phyloP scores from a whole-genome alignment of 345 rosid genomes.

The Euphorbia lathyris region DNA sequence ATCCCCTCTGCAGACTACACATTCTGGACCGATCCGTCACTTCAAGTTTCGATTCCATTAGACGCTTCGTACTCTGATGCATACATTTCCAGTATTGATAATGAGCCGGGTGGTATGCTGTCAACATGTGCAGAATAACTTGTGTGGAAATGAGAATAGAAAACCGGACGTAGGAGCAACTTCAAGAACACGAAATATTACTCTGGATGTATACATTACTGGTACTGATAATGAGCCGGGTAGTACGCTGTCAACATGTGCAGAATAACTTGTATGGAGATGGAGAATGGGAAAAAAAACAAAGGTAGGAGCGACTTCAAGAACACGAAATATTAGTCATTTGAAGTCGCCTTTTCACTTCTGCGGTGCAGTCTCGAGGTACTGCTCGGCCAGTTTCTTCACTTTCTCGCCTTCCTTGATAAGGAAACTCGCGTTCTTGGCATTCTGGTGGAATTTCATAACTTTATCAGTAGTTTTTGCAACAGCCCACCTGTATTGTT shows the following conservation, averaged over 20 bases:
- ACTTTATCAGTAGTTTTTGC: constrained; percentile 81
- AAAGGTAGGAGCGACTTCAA: neutral
- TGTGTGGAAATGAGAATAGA: no score
- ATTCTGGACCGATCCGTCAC: neutral
- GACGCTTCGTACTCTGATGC: neutral
- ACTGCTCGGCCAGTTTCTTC: constrained; percentile 94
- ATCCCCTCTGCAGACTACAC: neutral
- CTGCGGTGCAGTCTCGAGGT: constrained; percentile 69
- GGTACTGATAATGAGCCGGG: neutral
- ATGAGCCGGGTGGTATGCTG: neutral
- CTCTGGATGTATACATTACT: constrained; percentile 3
- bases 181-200: no score
- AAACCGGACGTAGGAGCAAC: no score
- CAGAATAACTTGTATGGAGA: neutral
- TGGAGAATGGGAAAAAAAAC: neutral
- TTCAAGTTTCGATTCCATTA: no score
- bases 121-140: no score
- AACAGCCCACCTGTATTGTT: constrained; percentile 91
- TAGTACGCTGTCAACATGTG: neutral
- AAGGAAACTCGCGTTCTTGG: constrained; percentile 81
- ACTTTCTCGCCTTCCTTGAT: constrained; percentile 98
- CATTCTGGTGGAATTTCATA: constrained; percentile 82
- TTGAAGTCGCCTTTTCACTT: constrained; percentile 40
- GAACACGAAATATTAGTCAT: constrained; percentile 1
- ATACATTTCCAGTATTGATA: neutral